Evolutionary conservation across 441 rosid species (phyloP), one percentile per base, ranked within the genome.

Genomic region (Jatropha multifida): DNA sequence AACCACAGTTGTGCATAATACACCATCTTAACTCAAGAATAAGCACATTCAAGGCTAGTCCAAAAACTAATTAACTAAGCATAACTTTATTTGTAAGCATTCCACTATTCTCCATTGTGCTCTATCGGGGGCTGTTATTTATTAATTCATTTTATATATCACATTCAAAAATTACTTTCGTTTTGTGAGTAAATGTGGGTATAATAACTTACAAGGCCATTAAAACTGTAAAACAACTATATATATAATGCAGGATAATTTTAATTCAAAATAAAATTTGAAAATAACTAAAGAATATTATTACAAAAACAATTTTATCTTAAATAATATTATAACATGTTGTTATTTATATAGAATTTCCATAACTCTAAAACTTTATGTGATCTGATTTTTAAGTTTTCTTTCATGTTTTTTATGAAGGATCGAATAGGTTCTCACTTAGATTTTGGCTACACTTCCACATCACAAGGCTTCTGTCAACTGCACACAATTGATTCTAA

Each of bases 401-500:
- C 32, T 32, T 32, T 32, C 32, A 1, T 32, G 32, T 32, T 32
- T 32, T 32, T 32, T 32, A 1, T 32, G 32, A 32, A 32, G 0
- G 32, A 1, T 32, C 2, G 32, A 32, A 32, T 32, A 32, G 32
- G 32, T 32, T 32, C 32, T 32, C 32, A 32, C 97, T 73, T 97
- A 90, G 86, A 90, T 95, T 86, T 73, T 90, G 86, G 90, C 92
- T 2, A 93, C 98, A 42, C 95, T 95, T 77, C 94, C 97, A 0
- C 97, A 96, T 59, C 98, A 93, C 65, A 90, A 84, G 83, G 94
- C 93, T 56, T 59, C 91, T 71, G 93, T 95, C 38, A 95, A 90
- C 77, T 95, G 97, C 80, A 95, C 98, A 68, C 91, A 90, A 65
- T 95, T 98, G 97, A 88, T 95, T 72, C 99, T 97, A 8, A 85